Evolutionary conservation across 2,329 filamentous ascomycete genomes (phyloP), one percentile per base, ranked within the genome.

Genomic region (Verticillium dahliae): DNA sequence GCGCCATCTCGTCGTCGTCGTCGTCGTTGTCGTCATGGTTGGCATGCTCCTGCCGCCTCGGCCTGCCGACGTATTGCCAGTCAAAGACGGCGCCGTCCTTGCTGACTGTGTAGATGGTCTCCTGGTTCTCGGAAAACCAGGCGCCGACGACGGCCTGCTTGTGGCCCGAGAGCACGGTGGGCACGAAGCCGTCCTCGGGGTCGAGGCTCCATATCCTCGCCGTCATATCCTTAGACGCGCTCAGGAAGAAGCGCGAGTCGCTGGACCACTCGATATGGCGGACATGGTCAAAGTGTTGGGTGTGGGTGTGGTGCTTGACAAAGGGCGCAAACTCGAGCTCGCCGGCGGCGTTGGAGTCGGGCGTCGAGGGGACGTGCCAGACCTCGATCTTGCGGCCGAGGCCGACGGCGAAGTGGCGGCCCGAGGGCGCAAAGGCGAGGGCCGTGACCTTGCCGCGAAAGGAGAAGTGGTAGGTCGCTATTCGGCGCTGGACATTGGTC

Each of bases 41-140:
- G 27, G 27, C 27, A 27, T 27, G 3, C 27, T 27, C 27, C 27
- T 27, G 27, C 6, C 61, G 82, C 73, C 71, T 81, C 77, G 71
- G 85, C 79, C 70, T 86, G 80, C 61, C 84, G 72, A 86, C 84
- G 74, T 95, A 99, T 71, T 91, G 88, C 95, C 95, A 99, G 66
- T 90, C 85, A 70, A 98, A 98, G 0, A 98, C 83, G 2, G 95
- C 93, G n/a, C 95, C 96, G 74, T 99, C 96, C 74, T 96, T 96
- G 76, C 94, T 97, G 66, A 97, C 87, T 0, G 95, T 98, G 73
- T 95, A 99, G 60, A 99, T 96, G 57, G 86, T 91, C 76, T 99
- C 96, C 73, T 99, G 95, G 68, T 96, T 88, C 64, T 90, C 88
- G 0, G 93, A 96, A 72, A 99, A 99, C 87, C 92, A 99, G n/a